Evolutionary conservation across 1,139 yeast species (phyloP).

Genomic region (Hansenula lynferdii): DNA sequence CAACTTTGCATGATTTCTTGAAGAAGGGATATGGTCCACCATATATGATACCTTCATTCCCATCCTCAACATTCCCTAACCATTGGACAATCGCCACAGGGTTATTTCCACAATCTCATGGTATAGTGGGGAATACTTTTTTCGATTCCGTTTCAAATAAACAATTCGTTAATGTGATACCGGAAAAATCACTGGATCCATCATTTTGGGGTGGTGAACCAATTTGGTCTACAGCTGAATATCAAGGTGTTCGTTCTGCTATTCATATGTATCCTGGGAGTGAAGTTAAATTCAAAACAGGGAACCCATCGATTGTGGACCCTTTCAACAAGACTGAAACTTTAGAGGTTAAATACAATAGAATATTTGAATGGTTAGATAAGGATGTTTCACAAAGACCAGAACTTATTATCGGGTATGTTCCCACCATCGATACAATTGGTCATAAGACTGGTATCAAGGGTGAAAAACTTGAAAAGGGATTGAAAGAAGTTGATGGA

Average conservation of each 20-base stretch:
- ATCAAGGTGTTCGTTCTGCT: conserved; percentile 60
- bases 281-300: conserved; percentile 50
- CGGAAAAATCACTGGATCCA: conserved; percentile 50
- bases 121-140: conserved; percentile 82
- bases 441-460: conserved; percentile 72
- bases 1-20: conserved; percentile 57
- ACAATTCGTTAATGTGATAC: conserved; percentile 63
- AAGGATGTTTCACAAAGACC: conserved; percentile 51
- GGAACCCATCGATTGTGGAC: conserved; percentile 39
- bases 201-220: conserved; percentile 93
- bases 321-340: conserved; percentile 60
- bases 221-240: conserved; percentile 71
- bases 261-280: conserved; percentile 99
- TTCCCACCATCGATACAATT: conserved; percentile 71
- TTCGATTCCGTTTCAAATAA: conserved; percentile 53
- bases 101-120: conserved; percentile 76
- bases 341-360: conserved; percentile 48
- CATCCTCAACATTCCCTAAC: conserved; percentile 86
- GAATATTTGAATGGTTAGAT: conserved; percentile 69
- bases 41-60: conserved; percentile 82
- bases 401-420: conserved; percentile 73
- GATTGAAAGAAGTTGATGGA: conserved; percentile 59
- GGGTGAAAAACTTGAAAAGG: conserved; percentile 51
- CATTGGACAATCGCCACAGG: conserved; percentile 94
- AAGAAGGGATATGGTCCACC: conserved; percentile 65